A percentile compares a stretch with the other conserved stretches of the same genome.
Conservation (phyloP, 2,329 filamentous ascomycete genomes). For the Neonectria sp. region DNA sequence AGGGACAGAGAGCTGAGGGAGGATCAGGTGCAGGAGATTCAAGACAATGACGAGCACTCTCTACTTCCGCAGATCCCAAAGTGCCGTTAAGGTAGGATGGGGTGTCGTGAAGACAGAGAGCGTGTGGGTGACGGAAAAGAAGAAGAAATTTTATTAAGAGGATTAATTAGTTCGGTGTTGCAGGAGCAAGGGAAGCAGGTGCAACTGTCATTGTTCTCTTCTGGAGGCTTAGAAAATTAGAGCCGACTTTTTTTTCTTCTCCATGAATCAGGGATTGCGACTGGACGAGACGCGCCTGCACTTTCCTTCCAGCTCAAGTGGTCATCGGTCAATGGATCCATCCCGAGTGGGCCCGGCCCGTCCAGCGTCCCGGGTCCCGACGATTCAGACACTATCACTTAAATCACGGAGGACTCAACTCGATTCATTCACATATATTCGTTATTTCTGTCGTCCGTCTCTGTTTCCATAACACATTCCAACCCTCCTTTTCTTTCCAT, state of each 20-base stretch:
- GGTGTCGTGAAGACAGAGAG: background rate
- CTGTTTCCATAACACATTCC: background rate
- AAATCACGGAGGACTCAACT: background rate
- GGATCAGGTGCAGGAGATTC: background rate
- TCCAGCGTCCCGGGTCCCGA: conserved; percentile 1
- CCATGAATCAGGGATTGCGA: conserved; percentile 18
- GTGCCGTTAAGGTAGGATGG: background rate
- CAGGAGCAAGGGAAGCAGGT: conserved; percentile 8
- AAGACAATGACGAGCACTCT: background rate
- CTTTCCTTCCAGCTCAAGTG: background rate
- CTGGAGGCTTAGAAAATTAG: conserved; percentile 21
- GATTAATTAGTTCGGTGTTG: conserved; percentile 20
- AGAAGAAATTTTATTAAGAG: background rate
- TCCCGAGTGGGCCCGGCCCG: background rate
- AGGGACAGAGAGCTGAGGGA: background rate
- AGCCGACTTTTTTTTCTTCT: conserved; percentile 26
- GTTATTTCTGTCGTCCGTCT: background rate
- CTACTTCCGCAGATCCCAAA: background rate
- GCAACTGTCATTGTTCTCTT: conserved; percentile 14
- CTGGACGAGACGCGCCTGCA: conserved; percentile 9
- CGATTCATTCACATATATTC: background rate
- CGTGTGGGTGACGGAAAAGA: conserved; percentile 13
- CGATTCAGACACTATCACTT: background rate
- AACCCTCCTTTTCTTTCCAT: background rate
- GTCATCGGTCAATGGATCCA: background rate